A percentile compares a stretch with the other conserved stretches of the same genome.
Conservation (phyloP, 805 yeast species). For the Ogataea nonfermentans region DNA sequence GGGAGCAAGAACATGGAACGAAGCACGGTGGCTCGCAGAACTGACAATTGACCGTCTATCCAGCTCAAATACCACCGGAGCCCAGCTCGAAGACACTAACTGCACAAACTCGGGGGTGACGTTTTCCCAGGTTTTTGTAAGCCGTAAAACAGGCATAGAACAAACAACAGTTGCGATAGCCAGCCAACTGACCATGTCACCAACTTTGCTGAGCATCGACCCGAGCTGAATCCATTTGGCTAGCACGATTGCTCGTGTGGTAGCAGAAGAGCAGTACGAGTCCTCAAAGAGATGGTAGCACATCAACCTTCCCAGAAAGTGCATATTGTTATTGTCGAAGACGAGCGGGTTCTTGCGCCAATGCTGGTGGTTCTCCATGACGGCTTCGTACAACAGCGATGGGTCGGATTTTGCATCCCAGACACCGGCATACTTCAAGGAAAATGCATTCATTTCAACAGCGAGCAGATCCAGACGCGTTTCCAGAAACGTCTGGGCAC, state of each 20-base stretch:
- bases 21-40: conserved; percentile 54
- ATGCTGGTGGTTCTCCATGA: conserved; percentile 42
- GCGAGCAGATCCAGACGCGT: conserved; percentile 56
- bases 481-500: conserved; percentile 49
- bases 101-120: conserved; percentile 60
- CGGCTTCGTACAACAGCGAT: conserved; percentile 62
- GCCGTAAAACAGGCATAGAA: conserved; percentile 76
- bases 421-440: conserved; percentile 54
- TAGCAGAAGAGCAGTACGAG: conserved; percentile 29
- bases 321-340: conserved; percentile 67
- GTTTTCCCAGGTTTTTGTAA: conserved; percentile 70
- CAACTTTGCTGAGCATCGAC: conserved; percentile 67
- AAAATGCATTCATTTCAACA: conserved; percentile 61
- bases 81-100: conserved; percentile 78
- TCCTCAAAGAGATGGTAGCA: conserved; percentile 67
- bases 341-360: conserved; percentile 70
- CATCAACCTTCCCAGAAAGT: conserved; percentile 72
- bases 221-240: conserved; percentile 88
- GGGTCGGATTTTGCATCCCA: conserved; percentile 86
- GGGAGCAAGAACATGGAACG: conserved; percentile 77
- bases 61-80: conserved; percentile 85
- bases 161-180: conserved; percentile 83
- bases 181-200: conserved; percentile 94
- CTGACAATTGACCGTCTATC: conserved; percentile 69
- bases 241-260: conserved; percentile 61